These are phyloP conservation scores for Eucalyptus caleyi DNA, from an alignment of 345 rosid species.

Conservation along the genomic window DNA sequence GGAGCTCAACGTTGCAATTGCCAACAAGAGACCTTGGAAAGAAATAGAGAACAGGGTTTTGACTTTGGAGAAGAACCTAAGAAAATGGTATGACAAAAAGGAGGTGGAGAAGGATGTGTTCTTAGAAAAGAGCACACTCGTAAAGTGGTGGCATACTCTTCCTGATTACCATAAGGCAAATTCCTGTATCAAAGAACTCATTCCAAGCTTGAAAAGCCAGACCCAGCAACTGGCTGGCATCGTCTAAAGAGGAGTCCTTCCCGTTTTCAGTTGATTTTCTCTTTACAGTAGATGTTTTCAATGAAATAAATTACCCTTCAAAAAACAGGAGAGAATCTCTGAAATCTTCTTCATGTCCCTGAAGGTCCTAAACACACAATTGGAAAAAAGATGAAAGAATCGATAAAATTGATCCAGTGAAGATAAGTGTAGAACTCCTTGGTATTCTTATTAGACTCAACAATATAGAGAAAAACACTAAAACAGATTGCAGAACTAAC, in stretches of 20 bases:
- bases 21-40: background rate
- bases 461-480: background rate
- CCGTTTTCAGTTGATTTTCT: background rate
- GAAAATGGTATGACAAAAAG: background rate
- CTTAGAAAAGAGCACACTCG: background rate
- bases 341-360: background rate
- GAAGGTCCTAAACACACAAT: background rate
- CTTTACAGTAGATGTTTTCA: background rate
- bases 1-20: constrained; percentile 24
- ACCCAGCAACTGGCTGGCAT: background rate
- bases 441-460: background rate
- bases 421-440: background rate
- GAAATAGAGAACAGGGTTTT: background rate
- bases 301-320: background rate
- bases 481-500: background rate
- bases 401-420: background rate
- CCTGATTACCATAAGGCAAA: background rate
- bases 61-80: background rate
- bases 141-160: background rate
- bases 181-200: background rate
- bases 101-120: background rate
- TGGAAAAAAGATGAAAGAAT: background rate
- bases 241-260: background rate
- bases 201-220: background rate
- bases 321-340: background rate